phyloP scores from a whole-genome alignment of 805 yeast species.

The Kodamaea laetipori region DNA sequence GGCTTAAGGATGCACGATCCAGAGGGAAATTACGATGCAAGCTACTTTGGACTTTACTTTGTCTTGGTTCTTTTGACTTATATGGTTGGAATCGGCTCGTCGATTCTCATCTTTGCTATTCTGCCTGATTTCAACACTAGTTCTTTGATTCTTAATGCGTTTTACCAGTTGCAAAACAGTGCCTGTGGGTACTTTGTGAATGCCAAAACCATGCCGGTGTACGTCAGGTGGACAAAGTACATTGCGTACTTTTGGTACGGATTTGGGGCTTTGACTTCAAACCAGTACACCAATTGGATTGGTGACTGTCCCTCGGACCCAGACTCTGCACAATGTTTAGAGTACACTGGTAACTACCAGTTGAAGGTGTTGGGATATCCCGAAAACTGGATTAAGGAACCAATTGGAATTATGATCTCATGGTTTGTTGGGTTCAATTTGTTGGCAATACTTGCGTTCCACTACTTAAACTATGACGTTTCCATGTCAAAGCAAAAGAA shows the following conservation, averaged over 20 bases:
- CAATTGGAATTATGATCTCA: conserved; percentile 59
- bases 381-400: conserved; percentile 63
- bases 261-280: conserved; percentile 66
- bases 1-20: conserved; percentile 51
- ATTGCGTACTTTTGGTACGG: conserved; percentile 77
- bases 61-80: conserved; percentile 21
- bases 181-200: conserved; percentile 83
- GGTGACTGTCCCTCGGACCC: conserved; percentile 58
- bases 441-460: conserved; percentile 50
- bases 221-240: conserved; percentile 83
- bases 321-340: conserved; percentile 29
- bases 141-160: conserved; percentile 59
- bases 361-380: conserved; percentile 62
- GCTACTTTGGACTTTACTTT: conserved; percentile 25
- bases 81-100: conserved; percentile 23
- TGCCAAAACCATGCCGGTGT: conserved; percentile 74
- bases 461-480: conserved; percentile 52
- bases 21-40: conserved; percentile 16
- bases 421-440: conserved; percentile 59
- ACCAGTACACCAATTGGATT: conserved; percentile 61
- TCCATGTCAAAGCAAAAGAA: conserved; percentile 46
- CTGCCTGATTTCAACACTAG: conserved; percentile 64
- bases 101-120: conserved; percentile 39
- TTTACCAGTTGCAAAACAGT: conserved; percentile 71
- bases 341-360: conserved; percentile 57